Evolutionary conservation across 2,329 filamentous ascomycete genomes (phyloP).

Genomic region (Monosporascus sp.): DNA sequence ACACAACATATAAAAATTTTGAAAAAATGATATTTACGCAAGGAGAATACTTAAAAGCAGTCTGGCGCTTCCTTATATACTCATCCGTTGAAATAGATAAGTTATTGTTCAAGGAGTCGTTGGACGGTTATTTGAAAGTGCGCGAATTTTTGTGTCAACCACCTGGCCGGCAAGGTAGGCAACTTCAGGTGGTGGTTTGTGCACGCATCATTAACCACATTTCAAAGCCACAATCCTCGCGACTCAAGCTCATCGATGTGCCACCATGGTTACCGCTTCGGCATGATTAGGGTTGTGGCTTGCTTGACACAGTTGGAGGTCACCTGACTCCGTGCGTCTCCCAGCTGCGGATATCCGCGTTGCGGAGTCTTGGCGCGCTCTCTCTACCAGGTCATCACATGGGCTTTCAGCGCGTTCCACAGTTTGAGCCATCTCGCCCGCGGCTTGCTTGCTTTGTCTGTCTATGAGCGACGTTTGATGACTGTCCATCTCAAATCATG

Average conservation of each 20-base stretch:
- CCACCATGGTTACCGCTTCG: no score
- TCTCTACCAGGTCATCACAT: neutral
- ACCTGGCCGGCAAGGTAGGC: neutral
- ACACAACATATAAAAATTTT: no score
- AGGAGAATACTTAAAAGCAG: no score
- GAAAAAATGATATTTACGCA: no score
- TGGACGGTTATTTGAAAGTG: no score
- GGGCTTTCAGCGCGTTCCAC: no score
- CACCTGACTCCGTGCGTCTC: neutral
- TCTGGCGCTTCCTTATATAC: no score
- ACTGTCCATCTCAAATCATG: constrained; percentile 14
- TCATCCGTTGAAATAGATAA: no score
- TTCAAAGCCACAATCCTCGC: neutral
- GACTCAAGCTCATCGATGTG: no score
- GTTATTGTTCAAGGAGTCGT: no score
- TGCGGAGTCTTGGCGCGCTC: neutral
- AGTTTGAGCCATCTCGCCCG: neutral
- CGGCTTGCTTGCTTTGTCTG: neutral
- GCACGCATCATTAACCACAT: neutral
- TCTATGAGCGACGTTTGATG: constrained; percentile 1
- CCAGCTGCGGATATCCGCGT: neutral
- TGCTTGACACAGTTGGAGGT: neutral
- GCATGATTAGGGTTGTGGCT: neutral
- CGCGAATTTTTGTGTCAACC: no score
- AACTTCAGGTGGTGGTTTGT: neutral